Percentiles rank a stretch among this genome's conserved stretches.
These are phyloP conservation scores for Cairneyella variabilis DNA, from an alignment of 495 filamentous ascomycete genomes.

Conservation along the genomic window DNA sequence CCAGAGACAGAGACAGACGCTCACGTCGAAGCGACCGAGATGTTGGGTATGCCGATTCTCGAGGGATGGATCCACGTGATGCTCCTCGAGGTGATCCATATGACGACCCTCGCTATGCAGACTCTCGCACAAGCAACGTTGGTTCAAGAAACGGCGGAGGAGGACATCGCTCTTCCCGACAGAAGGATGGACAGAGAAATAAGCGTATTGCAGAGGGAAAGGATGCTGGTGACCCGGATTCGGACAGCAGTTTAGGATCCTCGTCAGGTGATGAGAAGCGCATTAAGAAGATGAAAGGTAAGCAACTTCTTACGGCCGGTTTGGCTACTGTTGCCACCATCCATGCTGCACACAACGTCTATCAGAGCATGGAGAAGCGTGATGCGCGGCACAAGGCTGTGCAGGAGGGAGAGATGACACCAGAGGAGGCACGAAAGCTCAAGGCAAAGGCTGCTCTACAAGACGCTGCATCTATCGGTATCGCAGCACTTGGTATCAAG, in stretches of 20 bases:
- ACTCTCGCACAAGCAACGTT: constrained; percentile 21
- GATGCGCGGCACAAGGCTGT: constrained; percentile 67
- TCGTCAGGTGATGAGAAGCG: constrained; percentile 74
- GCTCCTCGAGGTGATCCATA: constrained; percentile 23
- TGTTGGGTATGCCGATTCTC: constrained; percentile 10
- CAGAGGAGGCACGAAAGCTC: constrained; percentile 69
- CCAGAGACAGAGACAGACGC: too few species aligned
- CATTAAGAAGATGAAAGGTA: constrained; percentile 75
- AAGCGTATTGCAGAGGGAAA: constrained; percentile 24
- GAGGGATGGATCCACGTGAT: too few species aligned
- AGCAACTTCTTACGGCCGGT: constrained; percentile 78
- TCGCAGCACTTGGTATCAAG: constrained; percentile 84
- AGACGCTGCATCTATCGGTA: constrained; percentile 74
- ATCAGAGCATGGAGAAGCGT: constrained; percentile 71
- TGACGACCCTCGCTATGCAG: constrained; percentile 20
- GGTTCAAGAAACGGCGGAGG: constrained; percentile 27
- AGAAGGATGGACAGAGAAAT: constrained; percentile 25
- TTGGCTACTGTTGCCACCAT: constrained; percentile 86
- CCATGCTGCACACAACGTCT: constrained; percentile 78
- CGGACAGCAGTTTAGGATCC: constrained; percentile 61
- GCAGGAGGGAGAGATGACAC: constrained; percentile 67
- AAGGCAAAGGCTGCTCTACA: constrained; percentile 70
- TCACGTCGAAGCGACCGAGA: constrained; percentile 11
- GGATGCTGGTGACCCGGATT: constrained; percentile 12
- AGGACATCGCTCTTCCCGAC: constrained; percentile 21